phyloP scores from a whole-genome alignment of 208 protist species.

The Porcisia hertigi region DNA sequence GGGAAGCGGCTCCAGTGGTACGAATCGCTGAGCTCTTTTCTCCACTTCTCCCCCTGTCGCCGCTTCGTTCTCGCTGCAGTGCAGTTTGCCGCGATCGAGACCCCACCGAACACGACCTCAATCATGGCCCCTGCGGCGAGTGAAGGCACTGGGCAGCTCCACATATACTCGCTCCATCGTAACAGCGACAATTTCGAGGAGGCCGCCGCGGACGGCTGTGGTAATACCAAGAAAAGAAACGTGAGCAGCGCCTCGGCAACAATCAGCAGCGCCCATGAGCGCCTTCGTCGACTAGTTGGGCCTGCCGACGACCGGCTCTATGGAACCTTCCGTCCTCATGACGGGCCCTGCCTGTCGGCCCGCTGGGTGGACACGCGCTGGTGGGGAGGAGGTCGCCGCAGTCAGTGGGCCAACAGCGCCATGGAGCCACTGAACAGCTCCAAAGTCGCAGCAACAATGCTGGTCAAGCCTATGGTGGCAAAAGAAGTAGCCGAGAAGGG shows the following conservation, averaged over 20 bases:
- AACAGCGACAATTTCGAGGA: conserved; percentile 11
- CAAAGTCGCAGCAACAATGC: conserved; percentile 15
- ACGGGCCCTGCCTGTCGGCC: conserved; percentile 37
- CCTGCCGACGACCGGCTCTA: conserved; percentile 38
- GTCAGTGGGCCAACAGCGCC: conserved; percentile 34
- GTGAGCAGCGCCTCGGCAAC: background rate
- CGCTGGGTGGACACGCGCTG: conserved; percentile 75
- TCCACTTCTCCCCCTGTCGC: conserved; percentile 62
- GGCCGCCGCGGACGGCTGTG: background rate
- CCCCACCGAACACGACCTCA: conserved; percentile 14
- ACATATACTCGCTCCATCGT: conserved; percentile 68
- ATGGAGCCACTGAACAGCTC: conserved; percentile 24
- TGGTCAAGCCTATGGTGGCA: background rate
- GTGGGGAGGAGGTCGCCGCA: conserved; percentile 43
- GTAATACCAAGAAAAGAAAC: background rate
- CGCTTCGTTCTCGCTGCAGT: conserved; percentile 66
- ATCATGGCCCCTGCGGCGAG: conserved; percentile 3
- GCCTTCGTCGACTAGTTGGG: conserved; percentile 5
- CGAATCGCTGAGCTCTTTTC: conserved; percentile 45
- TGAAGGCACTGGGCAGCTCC: conserved; percentile 46
- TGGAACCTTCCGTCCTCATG: conserved; percentile 37
- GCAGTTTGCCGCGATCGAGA: conserved; percentile 42
- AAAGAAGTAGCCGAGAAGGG: background rate
- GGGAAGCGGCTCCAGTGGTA: conserved; percentile 59
- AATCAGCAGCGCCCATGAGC: conserved; percentile 2